Base-by-base conservation (phyloP, 2,329 filamentous ascomycete genomes). In the Tolypocladium paradoxum region DNA sequence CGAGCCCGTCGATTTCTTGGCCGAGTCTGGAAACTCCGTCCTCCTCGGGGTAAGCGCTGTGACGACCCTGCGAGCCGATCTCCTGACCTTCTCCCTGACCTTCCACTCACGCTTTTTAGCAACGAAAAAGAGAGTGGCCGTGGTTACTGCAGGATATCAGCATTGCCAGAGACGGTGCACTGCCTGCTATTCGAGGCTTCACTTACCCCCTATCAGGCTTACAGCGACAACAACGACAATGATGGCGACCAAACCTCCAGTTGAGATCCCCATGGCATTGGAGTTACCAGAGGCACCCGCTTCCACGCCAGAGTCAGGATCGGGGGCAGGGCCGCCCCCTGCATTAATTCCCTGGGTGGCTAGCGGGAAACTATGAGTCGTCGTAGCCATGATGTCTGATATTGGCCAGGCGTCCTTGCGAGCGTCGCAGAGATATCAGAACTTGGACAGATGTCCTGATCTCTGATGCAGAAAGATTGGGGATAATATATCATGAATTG, bases 81-180 rank as follows among this genome's bases (percentile, higher is more conserved):
- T 81, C 53, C 84, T 79, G 54, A 95, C 75, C 33, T 77, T 86
- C 64, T 88, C 82, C 54, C 84, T 81, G 59, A 93, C 75, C 59
- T 84, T 87, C 89, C 89, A 93, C 68, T 91, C 87, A 48, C 84
- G 82, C 72, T 89, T 90, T 76, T 93, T 93, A 53, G 89, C 87
- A 37, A 92, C 67, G 67, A 85, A 89, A 72, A 87, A 95, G 31
- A 93, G 79, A 2, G 82, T 71, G 3, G 83, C 80, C 35, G 79
- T 84, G 24, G 75, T 76, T 57, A 84, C 86, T 87, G 58, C 40
- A 24, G 4, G 14, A 35, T 50, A 55, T 64, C 51, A 63, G 60
- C 35, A 50, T 14, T 8, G 22, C 9, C 43, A 20, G 29, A 29
- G 29, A 33, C 16, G 24, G n/a, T 43, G 24, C 18, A 2, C 22